A percentile compares a stretch with the other conserved stretches of the same genome.
phyloP scores from a whole-genome alignment of 371 early-diverging fungal species.

The Mortierella sp. region DNA sequence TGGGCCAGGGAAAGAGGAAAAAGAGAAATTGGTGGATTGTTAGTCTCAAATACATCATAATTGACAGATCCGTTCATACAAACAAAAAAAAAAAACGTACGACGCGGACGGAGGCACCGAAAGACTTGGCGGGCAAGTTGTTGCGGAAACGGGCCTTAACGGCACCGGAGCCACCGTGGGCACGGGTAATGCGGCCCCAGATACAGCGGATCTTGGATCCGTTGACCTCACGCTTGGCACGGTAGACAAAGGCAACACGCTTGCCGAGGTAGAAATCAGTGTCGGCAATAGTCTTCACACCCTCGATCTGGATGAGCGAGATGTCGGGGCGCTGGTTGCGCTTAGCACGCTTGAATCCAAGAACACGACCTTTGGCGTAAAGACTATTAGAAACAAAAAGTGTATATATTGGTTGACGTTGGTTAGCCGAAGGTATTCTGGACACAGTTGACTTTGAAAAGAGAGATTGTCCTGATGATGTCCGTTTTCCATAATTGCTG shows the following conservation, averaged over 20 bases:
- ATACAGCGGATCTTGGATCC: slow-evolving; percentile 95
- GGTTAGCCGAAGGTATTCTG: neutral
- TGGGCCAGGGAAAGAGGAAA: neutral
- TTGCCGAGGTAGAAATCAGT: slow-evolving; percentile 91
- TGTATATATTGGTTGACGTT: neutral
- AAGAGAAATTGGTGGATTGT: neutral
- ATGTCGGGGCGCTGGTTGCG: slow-evolving; percentile 91
- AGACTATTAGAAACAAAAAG: slow-evolving; percentile 71
- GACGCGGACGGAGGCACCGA: slow-evolving; percentile 94
- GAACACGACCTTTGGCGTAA: slow-evolving; percentile 96
- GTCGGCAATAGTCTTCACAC: slow-evolving; percentile 87
- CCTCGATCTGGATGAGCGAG: slow-evolving; percentile 94
- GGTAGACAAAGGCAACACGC: slow-evolving; percentile 81
- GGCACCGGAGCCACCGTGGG: slow-evolving; percentile 96
- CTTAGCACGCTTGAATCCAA: slow-evolving; percentile 95
- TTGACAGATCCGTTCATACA: neutral
- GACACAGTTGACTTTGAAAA: neutral
- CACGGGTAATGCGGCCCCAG: slow-evolving; percentile 96
- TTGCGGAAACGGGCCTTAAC: slow-evolving; percentile 97
- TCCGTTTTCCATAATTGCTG: neutral
- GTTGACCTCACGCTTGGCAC: slow-evolving; percentile 89
- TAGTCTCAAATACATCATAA: neutral
- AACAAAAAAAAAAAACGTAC: slow-evolving; percentile 64
- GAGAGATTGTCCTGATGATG: neutral
- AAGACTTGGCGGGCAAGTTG: slow-evolving; percentile 95